Evolutionary conservation across 768 basidiomycete species (phyloP), one percentile per base, ranked within the genome.

Genomic region (Lactarius evosmus): DNA sequence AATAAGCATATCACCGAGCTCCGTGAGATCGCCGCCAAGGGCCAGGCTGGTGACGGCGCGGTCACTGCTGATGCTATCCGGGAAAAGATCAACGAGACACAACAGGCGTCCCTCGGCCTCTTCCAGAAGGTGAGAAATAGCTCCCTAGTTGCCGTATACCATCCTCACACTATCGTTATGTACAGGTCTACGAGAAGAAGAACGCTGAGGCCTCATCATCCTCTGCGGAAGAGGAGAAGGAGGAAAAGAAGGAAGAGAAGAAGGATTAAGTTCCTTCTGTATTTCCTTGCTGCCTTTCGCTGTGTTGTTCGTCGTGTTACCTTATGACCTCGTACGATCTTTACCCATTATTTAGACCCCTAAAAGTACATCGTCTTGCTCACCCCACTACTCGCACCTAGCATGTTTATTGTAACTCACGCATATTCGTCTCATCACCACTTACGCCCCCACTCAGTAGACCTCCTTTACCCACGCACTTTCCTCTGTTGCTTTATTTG

Each of bases 41-140:
- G 92, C 49, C 93, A 95, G 75, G 83, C 85, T 67, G 88, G 89
- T 59, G 95, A 97, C 70, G 82, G 83, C 14, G 83, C 83, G 41
- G 77, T 97, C 70, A 91, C 87, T 61, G 85, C 94, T 38, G 95
- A 98, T 44, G 74, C 80, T 61, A 95, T 99, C 79, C 89, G 92
- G 72, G 89, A 90, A 74, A 95, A 94, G 85, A 89, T 96, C 72
- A 86, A 82, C 74, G 93, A 94, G 79, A 93, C 94, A 5, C 96
- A 98, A 73, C 88, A 91, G 71, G 96, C 95, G 17, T 95, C 93
- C 19, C 85, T 98, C 40, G 91, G 92, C 64, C 88, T 98, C 63
- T 98, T 98, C 95, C 91, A 96, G 78, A 96, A 95, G 87, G 63
- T 64, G 36, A 29, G n/a, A 17, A 46, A 2, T n/a, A 0, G 3